phyloP scores from a whole-genome alignment of 1,284 basidiomycete species.

The Mycena citricolor region DNA sequence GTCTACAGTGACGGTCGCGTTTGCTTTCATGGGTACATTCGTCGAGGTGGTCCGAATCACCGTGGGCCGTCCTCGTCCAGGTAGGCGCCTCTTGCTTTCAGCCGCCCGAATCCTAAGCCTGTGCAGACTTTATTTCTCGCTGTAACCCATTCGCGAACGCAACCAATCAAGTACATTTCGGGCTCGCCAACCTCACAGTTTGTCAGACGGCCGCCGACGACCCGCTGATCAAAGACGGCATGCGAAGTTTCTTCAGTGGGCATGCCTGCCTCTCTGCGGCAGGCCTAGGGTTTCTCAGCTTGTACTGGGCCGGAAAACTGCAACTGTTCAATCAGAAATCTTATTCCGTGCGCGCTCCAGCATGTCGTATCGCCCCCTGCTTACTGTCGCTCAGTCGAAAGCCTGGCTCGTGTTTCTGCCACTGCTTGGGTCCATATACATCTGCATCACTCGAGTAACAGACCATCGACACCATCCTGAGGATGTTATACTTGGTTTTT shows the following conservation, averaged over 20 bases:
- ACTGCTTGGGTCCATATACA: slow-evolving; percentile 24
- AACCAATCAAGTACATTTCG: slow-evolving; percentile 23
- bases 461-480: slow-evolving; percentile 27
- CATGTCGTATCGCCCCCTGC: neutral
- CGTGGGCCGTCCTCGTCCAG: slow-evolving; percentile 27
- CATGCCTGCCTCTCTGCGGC: slow-evolving; percentile 26
- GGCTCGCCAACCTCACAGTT: slow-evolving; percentile 24
- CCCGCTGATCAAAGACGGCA: slow-evolving; percentile 25
- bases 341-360: slow-evolving; percentile 13
- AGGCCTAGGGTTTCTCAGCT: slow-evolving; percentile 22
- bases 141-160: slow-evolving; percentile 24
- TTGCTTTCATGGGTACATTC: slow-evolving; percentile 19
- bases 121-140: slow-evolving; percentile 25
- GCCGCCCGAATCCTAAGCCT: neutral
- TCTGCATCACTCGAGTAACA: slow-evolving; percentile 26
- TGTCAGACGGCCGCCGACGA: slow-evolving; percentile 23
- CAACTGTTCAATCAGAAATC: slow-evolving; percentile 24
- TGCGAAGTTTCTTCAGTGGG: slow-evolving; percentile 28
- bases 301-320: slow-evolving; percentile 27
- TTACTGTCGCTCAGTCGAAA: slow-evolving; percentile 21
- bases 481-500: slow-evolving; percentile 25
- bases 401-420: slow-evolving; percentile 26
- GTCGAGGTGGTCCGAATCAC: slow-evolving; percentile 23
- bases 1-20: slow-evolving; percentile 23
- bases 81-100: slow-evolving; percentile 6